These are phyloP conservation scores for Cucurbita ficifolia DNA, from an alignment of 306 rosid species.

Conservation along the genomic window DNA sequence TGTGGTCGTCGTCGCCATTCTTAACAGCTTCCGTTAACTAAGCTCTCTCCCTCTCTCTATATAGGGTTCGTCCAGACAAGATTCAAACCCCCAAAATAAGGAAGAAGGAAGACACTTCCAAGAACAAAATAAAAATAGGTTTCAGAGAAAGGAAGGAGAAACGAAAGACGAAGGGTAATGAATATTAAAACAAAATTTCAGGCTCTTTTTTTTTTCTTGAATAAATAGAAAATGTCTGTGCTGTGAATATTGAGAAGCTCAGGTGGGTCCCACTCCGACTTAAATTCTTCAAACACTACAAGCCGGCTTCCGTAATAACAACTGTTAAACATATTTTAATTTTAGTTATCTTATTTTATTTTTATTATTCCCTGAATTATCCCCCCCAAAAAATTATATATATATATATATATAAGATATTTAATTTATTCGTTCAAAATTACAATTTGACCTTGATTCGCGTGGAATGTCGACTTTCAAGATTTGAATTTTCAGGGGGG, in stretches of 20 bases:
- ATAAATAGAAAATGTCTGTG: conserved; percentile 4
- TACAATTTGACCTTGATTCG: background rate
- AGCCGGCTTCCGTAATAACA: conserved; percentile 5
- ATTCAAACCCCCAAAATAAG: background rate
- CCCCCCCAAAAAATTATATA: too few relatives aligned
- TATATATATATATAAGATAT: too few relatives aligned
- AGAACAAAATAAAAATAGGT: background rate
- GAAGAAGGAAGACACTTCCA: background rate
- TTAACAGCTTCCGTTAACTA: background rate
- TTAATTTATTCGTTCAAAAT: background rate
- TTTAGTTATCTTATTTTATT: background rate
- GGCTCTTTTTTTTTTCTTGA: background rate
- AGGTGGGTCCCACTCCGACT: background rate
- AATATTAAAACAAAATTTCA: background rate
- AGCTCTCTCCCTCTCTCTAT: background rate
- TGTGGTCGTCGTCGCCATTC: conserved; percentile 56
- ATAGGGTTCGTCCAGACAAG: background rate
- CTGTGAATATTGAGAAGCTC: background rate
- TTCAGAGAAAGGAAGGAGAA: background rate
- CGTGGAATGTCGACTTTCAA: background rate
- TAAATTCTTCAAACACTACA: conserved; percentile 1
- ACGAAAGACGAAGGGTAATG: background rate
- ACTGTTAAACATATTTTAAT: background rate
- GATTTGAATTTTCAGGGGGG: background rate
- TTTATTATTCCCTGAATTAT: background rate